Evolutionary conservation across 768 basidiomycete species (phyloP), one percentile per base, ranked within the genome.

Genomic region (Naganishia kalamii): DNA sequence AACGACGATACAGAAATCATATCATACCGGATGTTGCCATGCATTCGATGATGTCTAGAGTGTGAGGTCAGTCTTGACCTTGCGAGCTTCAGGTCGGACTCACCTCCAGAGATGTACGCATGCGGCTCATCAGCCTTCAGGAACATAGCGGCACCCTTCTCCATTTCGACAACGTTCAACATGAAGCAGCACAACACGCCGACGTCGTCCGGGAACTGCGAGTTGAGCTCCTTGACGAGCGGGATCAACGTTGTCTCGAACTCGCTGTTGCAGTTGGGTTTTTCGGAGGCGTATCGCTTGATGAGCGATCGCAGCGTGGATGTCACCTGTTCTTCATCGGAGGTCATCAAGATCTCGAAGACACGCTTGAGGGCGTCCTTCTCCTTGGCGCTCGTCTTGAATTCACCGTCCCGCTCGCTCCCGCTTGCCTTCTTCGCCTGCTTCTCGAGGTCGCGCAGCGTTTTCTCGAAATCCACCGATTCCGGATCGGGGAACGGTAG

Each of bases 111-210:
- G 59, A 98, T 83, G 77, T 98, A 99, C 0, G 96, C 96, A 70
- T 99, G 96, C 0, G 96, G 96, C 79, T 96, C 92, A 52, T 93
- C 90, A 3, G 96, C 96, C 21, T 90, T 88, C 15, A 99, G 83
- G 80, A 93, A 98, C 60, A 96, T 93, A 0, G 92, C 92, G 73
- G 97, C 85, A 3, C 93, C 93, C 0, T 87, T 84, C 57, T 85
- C 75, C 70, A 98, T 80, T 63, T 83, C 81, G 43, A 97, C 84
- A 64, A 91, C 85, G 79, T 98, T 99, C 62, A 99, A 82, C 71
- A 97, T 68, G 77, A 89, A 94, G 5, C 87, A 83, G 74, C 94
- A 97, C 73, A 97, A 89, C 35, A 89, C 81, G n/a, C 96, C 96
- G 13, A 98, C 85, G 71, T 99, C 96, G 32, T 84, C 86, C 0